These are phyloP conservation scores for Trichoderma lentiforme DNA, from an alignment of 2,329 filamentous ascomycete species.

Conservation along the genomic window DNA sequence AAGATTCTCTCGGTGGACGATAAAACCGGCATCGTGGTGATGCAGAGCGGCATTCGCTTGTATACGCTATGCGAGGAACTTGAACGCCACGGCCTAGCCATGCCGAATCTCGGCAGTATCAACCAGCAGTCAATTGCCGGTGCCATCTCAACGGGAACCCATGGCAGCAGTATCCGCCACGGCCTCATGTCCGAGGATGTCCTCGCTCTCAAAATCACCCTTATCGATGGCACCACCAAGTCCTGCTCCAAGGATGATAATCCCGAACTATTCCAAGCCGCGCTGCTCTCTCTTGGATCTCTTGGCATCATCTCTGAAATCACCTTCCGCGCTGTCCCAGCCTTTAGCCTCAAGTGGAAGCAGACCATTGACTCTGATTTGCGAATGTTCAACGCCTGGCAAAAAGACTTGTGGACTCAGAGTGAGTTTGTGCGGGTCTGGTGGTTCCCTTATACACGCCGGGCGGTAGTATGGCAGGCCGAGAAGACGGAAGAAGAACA, in stretches of 20 bases:
- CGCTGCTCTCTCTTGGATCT: constrained; percentile 81
- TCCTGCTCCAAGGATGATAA: constrained; percentile 68
- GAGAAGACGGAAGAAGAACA: constrained; percentile 66
- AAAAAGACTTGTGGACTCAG: constrained; percentile 71
- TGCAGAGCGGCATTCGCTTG: constrained; percentile 87
- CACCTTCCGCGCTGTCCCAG: constrained; percentile 74
- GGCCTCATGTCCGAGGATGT: constrained; percentile 81
- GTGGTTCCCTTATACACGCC: constrained; percentile 93
- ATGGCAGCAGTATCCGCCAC: constrained; percentile 81
- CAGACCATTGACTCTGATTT: constrained; percentile 73
- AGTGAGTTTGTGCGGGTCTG: constrained; percentile 91
- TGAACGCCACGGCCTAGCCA: constrained; percentile 71
- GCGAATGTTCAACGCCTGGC: constrained; percentile 69
- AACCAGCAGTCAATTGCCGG: constrained; percentile 91
- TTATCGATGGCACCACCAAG: constrained; percentile 73
- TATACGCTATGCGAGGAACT: constrained; percentile 70
- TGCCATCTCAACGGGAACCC: constrained; percentile 88
- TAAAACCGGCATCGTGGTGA: constrained; percentile 63
- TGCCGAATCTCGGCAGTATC: constrained; percentile 93
- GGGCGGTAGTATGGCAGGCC: constrained; percentile 88
- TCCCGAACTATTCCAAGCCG: constrained; percentile 79
- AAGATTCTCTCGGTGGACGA: constrained; percentile 67
- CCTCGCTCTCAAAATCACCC: constrained; percentile 70
- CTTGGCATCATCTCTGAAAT: constrained; percentile 89
- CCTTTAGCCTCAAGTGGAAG: constrained; percentile 81